A percentile compares a stretch with the other conserved stretches of the same genome.
Conservation (phyloP, 257 asterid genomes). For the Solanum lignicaule region DNA sequence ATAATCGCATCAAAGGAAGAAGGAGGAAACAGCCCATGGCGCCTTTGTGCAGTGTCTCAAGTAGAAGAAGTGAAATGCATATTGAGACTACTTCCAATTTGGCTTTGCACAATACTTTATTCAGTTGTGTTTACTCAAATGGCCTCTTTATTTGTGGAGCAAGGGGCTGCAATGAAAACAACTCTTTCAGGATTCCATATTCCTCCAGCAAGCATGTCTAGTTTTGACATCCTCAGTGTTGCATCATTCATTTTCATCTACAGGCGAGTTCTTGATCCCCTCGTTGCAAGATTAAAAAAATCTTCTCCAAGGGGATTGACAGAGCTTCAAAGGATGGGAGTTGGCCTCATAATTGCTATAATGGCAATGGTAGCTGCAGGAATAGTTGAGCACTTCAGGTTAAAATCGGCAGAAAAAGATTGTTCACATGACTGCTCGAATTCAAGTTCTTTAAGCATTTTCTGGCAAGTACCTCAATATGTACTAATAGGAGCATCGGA, state of each 20-base stretch:
- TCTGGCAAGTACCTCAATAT: conserved; percentile 93
- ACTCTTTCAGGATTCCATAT: conserved; percentile 59
- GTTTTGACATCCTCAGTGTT: conserved; percentile 85
- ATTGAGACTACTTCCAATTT: conserved; percentile 72
- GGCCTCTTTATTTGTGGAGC: conserved; percentile 86
- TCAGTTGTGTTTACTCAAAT: conserved; percentile 96
- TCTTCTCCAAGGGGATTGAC: conserved; percentile 27
- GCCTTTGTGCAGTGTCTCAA: conserved; percentile 65
- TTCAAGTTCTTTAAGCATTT: conserved; percentile 55
- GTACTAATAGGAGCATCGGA: conserved; percentile 81
- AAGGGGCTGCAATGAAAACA: conserved; percentile 89
- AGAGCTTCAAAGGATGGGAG: conserved; percentile 83
- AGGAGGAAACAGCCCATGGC: conserved; percentile 36
- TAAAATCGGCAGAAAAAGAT: conserved; percentile 15
- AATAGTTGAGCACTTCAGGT: conserved; percentile 63
- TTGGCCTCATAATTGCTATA: conserved; percentile 68
- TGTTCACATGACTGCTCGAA: conserved; percentile 19
- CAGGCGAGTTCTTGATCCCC: conserved; percentile 58
- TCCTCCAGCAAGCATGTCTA: conserved; percentile 96
- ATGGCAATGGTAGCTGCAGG: conserved; percentile 78
- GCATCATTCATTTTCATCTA: conserved; percentile 77
- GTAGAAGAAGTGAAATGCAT: conserved; percentile 91
- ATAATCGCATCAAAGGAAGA: conserved; percentile 21
- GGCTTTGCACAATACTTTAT: conserved; percentile 92
- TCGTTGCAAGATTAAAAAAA: conserved; percentile 21